Evolutionary conservation across 352 stramenopile species (phyloP).

Genomic region (Paralagenidium karlingii): DNA sequence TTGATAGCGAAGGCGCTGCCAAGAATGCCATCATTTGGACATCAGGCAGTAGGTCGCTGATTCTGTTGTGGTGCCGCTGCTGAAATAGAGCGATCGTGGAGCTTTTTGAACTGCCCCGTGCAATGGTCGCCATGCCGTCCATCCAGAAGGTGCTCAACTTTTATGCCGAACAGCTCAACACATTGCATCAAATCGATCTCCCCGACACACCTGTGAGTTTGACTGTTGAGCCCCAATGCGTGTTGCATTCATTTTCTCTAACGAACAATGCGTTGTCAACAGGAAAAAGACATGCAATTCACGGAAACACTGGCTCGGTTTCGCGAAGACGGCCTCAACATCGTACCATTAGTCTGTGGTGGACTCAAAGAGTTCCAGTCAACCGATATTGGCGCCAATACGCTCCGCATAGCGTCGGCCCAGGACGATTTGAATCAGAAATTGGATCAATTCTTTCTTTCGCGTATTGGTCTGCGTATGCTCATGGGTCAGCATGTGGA

Average conservation of each 20-base stretch:
- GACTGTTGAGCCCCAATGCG: too few species aligned
- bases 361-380: constrained; percentile 50
- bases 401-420: constrained; percentile 37
- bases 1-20: not conserved
- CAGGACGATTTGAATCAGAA: constrained; percentile 64
- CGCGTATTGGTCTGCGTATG: constrained; percentile 97
- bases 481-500: constrained; percentile 91
- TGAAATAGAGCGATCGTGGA: constrained; percentile 40
- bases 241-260: not conserved
- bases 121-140: constrained; percentile 41
- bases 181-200: constrained; percentile 22
- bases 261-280: not conserved
- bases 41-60: not conserved
- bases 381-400: constrained; percentile 47
- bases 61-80: not conserved
- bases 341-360: constrained; percentile 71
- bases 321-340: constrained; percentile 44
- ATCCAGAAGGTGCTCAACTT: constrained; percentile 50
- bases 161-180: constrained; percentile 41
- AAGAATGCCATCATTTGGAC: not conserved
- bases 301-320: constrained; percentile 38
- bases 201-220: constrained; percentile 14
- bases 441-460: constrained; percentile 98
- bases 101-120: constrained; percentile 56
- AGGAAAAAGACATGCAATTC: constrained; percentile 48